phyloP scores from a whole-genome alignment of 495 filamentous ascomycete species.

The Penicillium coprophilum region DNA sequence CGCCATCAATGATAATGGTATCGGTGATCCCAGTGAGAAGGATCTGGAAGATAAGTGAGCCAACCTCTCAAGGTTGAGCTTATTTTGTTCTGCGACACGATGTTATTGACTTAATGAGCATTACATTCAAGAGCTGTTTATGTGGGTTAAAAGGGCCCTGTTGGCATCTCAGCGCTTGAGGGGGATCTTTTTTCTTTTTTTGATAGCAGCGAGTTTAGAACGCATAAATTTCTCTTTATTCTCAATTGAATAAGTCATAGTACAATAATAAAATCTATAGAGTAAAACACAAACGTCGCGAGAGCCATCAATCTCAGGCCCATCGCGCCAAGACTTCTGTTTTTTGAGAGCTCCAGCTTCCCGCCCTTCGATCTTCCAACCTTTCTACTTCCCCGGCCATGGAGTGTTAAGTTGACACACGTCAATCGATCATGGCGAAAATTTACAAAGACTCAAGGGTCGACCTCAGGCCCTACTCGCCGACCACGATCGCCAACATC shows the following conservation, averaged over 20 bases:
- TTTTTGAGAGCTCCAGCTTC: constrained; percentile 48
- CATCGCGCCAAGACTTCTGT: constrained; percentile 44
- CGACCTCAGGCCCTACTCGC: constrained; percentile 71
- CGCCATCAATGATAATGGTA: constrained; percentile 95
- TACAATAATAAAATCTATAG: background rate
- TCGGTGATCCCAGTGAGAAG: constrained; percentile 93
- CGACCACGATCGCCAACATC: constrained; percentile 68
- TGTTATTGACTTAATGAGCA: constrained; percentile 37
- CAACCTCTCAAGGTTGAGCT: background rate
- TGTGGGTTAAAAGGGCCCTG: constrained; percentile 4
- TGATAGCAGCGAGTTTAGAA: constrained; percentile 1
- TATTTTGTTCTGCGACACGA: constrained; percentile 21
- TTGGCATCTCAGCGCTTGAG: constrained; percentile 3
- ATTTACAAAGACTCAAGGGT: constrained; percentile 86
- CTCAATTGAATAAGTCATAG: background rate
- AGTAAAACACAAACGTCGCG: background rate
- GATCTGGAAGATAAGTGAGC: constrained; percentile 80
- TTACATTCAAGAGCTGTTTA: constrained; percentile 15
- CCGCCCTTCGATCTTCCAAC: constrained; percentile 33
- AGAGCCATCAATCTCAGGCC: constrained; percentile 7
- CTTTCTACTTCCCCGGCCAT: constrained; percentile 32
- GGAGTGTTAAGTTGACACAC: constrained; percentile 38
- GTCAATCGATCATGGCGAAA: constrained; percentile 45
- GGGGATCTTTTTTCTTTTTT: background rate
- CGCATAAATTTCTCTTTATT: background rate